Base-by-base conservation (phyloP, 108 stramenopile genomes). In the Pseudonitzschia multistriata region DNA sequence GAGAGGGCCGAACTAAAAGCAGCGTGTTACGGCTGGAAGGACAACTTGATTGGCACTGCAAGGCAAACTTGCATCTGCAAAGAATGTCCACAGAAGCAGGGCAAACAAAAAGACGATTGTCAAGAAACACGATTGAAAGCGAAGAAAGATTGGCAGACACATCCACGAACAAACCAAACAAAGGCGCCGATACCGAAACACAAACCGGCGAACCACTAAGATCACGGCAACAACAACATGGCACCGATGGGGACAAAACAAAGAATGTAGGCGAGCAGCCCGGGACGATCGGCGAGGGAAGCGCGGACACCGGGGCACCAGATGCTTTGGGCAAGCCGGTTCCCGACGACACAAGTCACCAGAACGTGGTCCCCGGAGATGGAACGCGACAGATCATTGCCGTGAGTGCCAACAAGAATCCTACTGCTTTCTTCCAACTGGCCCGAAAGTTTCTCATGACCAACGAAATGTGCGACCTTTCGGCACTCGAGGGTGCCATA, bases 401-500 rank as follows among this genome's bases (percentile, higher is more conserved):
- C n/a, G 91, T 92, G 36, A 89, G 88, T 60, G 91, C 88, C 28
- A 88, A 88, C 39, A 92, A 89, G 70, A 79, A 85, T 27, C 91
- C 91, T 28, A 80, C 86, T 11, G 91, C 88, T 19, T 92, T 89
- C 62, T 92, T 92, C 73, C 89, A 92, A 62, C 74, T 92, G 34
- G 88, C 91, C 40, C 55, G 87, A 53, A 92, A 89, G 67, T 92
- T 92, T 67, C 80, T 92, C 49, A 81, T 86, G n/a, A 88, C 85
- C 30, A 88, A 92, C 69, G 91, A 89, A 56, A 75, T 75, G 63
- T 87, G 85, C 62, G 91, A 92, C 64, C 79, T 92, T 8, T 92
- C 91, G 37, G 91, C 91, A 35, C 64, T 92, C 13, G 91, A 92
- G 77, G 91, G 91, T 54, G 91, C 91, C 7, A 92, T 92, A 39